A percentile compares a stretch with the other conserved stretches of the same genome.
Conservation (phyloP, 1,284 basidiomycete genomes). For the Irpex sp. region DNA sequence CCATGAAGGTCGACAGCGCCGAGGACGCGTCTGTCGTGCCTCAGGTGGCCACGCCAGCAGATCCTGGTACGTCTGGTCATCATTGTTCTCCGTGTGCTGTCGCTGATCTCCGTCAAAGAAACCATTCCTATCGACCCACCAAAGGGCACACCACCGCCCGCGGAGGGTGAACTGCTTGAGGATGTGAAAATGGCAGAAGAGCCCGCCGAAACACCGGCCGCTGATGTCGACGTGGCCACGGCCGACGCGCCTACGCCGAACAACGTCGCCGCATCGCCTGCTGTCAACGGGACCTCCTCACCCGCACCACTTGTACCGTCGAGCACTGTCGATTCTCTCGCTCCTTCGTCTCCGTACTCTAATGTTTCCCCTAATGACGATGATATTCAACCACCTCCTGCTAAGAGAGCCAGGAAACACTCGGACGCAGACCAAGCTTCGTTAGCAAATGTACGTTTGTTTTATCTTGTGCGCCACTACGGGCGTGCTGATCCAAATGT, state of each 20-base stretch:
- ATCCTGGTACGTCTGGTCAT: conserved; percentile 42
- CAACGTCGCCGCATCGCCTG: conserved; percentile 29
- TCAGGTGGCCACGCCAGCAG: conserved; percentile 39
- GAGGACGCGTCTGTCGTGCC: conserved; percentile 43
- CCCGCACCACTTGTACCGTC: conserved; percentile 29
- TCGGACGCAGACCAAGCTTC: conserved; percentile 55
- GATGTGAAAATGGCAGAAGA: conserved; percentile 52
- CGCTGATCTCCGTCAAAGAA: conserved; percentile 27
- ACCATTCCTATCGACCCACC: conserved; percentile 43
- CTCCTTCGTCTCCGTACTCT: conserved; percentile 40
- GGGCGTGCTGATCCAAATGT: conserved; percentile 52
- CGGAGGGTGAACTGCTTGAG: conserved; percentile 40
- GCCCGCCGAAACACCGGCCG: conserved; percentile 28
- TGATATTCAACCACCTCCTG: conserved; percentile 62
- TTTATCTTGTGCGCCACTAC: conserved; percentile 42
- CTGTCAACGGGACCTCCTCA: conserved; percentile 22
- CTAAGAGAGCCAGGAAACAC: conserved; percentile 57
- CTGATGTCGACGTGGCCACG: conserved; percentile 27
- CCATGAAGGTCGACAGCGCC: conserved; percentile 37
- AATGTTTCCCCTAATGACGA: conserved; percentile 34
- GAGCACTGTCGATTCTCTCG: conserved; percentile 37
- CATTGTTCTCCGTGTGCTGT: conserved; percentile 13
- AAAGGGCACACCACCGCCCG: conserved; percentile 44
- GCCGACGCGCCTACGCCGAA: conserved; percentile 32
- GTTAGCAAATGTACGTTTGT: conserved; percentile 58